A percentile compares a stretch with the other conserved stretches of the same genome.
phyloP scores from a whole-genome alignment of 176 grass and related monocot species.

The Cenchrus fungigraminus region DNA sequence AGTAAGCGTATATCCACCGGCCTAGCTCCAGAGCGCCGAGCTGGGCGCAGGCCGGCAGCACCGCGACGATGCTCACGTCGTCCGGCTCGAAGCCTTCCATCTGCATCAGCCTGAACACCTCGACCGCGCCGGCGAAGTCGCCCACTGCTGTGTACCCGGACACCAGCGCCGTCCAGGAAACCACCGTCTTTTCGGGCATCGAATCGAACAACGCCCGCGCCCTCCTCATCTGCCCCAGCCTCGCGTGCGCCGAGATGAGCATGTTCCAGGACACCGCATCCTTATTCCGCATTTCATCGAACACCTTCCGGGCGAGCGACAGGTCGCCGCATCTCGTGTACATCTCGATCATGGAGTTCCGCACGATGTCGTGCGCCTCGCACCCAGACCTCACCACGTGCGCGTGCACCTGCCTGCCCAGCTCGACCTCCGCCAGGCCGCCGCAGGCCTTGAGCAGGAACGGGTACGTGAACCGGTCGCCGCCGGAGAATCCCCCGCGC shows the following conservation, averaged over 20 bases:
- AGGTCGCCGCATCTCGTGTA: constrained; percentile 48
- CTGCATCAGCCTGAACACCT: constrained; percentile 64
- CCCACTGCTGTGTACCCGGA: constrained; percentile 53
- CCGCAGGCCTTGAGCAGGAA: constrained; percentile 69
- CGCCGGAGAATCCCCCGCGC: constrained; percentile 27
- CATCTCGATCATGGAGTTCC: constrained; percentile 71
- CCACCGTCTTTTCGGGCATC: constrained; percentile 61
- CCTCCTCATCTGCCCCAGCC: constrained; percentile 51
- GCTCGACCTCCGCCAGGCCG: constrained; percentile 18
- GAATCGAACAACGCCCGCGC: constrained; percentile 47
- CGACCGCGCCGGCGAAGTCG: constrained; percentile 38
- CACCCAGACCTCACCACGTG: constrained; percentile 54
- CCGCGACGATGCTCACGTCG: constrained; percentile 65
- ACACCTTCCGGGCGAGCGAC: constrained; percentile 45
- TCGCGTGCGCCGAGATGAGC: constrained; percentile 65
- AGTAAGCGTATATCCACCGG: constrained; percentile 65
- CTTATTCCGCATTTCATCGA: constrained; percentile 57
- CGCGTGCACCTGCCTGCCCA: constrained; percentile 57
- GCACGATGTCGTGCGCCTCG: constrained; percentile 47
- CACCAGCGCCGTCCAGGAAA: constrained; percentile 67
- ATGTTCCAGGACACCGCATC: constrained; percentile 74
- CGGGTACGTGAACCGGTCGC: constrained; percentile 79
- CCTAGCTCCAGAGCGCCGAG: constrained; percentile 67
- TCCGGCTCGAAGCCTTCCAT: constrained; percentile 54
- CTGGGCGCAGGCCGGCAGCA: constrained; percentile 65